Base-by-base conservation (phyloP, 2,329 filamentous ascomycete genomes). In the Sphaerulina musiva region DNA sequence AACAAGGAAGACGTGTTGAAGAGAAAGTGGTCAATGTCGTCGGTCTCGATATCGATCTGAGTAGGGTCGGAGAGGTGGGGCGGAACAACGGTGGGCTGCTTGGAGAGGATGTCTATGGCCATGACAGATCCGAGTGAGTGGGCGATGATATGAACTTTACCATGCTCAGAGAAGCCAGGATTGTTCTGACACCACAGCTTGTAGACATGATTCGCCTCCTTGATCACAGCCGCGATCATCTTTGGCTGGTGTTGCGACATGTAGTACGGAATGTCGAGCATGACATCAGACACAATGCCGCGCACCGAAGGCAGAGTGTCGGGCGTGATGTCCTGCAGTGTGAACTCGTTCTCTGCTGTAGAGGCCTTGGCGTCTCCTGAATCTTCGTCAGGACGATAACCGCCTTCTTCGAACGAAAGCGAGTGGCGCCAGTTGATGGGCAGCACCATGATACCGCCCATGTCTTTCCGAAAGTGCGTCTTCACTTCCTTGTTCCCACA, bases 211-310 rank as follows among this genome's bases (percentile, higher is more conserved):
- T 98, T 98, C 6, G 93, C 92, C 73, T 98, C 93, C 55, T 80
- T 80, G 40, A 95, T 85, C 46, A 96, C 84, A 1, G 93, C 91
- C 42, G 85, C 80, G 48, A 95, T 87, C 91, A 98, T 97, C 70
- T 90, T 95, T 3, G 85, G 82, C 66, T 97, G 95, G 72, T 97
- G 92, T 55, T 95, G 87, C 0, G 92, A 97, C 73, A 98, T 85
- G 73, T 97, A 98, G 68, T 95, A 97, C 0, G 93, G 93, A 47
- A 98, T 92, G 68, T 98, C 93, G 47, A 97, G 85, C 89, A 98
- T 96, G 63, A 98, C 89, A 69, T 98, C 93, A 41, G 88, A 95
- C 57, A 98, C 95, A 68, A 98, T 83, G 66, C 87, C 89, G 44
- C 93, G 85, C 7, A 98, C 86, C 0, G 89, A 90, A 0, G 92